These are phyloP conservation scores for Dacryopinax primogenitus DNA, from an alignment of 768 basidiomycete species.

Conservation along the genomic window DNA sequence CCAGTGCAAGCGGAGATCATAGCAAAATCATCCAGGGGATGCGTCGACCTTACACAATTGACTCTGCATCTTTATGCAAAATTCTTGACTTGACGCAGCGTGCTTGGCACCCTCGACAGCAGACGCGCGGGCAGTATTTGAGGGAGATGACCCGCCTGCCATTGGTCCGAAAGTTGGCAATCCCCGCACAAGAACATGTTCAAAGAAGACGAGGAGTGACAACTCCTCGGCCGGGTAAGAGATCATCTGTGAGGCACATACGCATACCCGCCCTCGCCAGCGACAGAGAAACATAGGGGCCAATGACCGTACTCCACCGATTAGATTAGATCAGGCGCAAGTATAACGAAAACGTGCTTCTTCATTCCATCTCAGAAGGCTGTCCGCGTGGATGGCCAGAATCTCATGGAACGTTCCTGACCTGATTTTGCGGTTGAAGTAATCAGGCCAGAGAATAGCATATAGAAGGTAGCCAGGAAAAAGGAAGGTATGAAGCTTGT, in stretches of 20 bases:
- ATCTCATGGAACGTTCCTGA: background rate
- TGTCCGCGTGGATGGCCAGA: background rate
- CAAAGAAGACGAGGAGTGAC: background rate
- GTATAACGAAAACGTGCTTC: background rate
- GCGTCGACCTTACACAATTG: background rate
- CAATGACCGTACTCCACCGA: background rate
- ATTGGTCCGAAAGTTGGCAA: background rate
- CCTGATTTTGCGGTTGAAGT: background rate
- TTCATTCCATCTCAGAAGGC: background rate
- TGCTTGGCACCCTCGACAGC: background rate
- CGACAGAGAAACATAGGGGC: background rate
- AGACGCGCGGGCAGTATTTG: background rate
- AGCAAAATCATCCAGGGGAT: background rate
- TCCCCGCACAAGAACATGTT: background rate
- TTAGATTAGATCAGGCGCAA: background rate
- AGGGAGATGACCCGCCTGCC: background rate
- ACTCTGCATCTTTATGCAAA: background rate
- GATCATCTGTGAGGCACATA: background rate
- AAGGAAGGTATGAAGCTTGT: background rate
- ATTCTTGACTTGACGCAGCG: background rate
- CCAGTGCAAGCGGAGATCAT: background rate
- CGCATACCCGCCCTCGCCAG: background rate
- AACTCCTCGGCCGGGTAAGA: background rate
- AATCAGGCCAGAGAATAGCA: background rate
- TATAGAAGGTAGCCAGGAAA: background rate